Base-by-base conservation (phyloP, 139 green algal genomes). In the Closterium sp. region DNA sequence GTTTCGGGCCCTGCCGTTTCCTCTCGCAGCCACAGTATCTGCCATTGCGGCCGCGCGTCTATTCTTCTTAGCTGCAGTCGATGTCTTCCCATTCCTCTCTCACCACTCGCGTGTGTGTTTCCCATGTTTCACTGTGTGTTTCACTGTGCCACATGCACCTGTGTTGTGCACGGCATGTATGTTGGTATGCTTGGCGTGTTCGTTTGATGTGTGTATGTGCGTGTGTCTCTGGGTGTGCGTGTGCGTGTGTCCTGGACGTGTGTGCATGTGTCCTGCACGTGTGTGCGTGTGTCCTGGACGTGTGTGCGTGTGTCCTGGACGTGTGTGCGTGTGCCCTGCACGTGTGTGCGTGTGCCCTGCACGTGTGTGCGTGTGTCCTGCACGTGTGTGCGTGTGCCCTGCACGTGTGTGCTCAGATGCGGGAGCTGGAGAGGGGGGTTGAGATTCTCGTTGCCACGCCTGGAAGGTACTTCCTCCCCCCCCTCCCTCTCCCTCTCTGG, bases 301-400 rank as follows among this genome's bases (percentile, higher is more conserved):
- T n/a, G n/a, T n/a, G n/a, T n/a, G n/a, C n/a, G n/a, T n/a, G n/a
- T n/a, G n/a, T n/a, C n/a, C n/a, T n/a, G n/a, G n/a, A n/a, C n/a
- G n/a, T n/a, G n/a, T n/a, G n/a, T n/a, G n/a, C n/a, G n/a, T n/a
- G n/a, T n/a, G n/a, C n/a, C n/a, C n/a, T 88, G 85, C 33, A 33
- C 33, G 85, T 88, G 85, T 34, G 85, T 88, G 85, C 2, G n/a
- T n/a, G n/a, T 19, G n/a, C n/a, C n/a, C n/a, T 88, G 85, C 33
- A 33, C 33, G 85, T 88, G 85, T 34, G 85, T 88, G 85, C 2
- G n/a, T n/a, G n/a, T n/a, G n/a, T n/a, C n/a, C n/a, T n/a, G n/a
- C n/a, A n/a, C n/a, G n/a, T n/a, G n/a, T n/a, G n/a, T n/a, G n/a
- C n/a, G n/a, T n/a, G n/a, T n/a, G n/a, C n/a, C n/a, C n/a, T 88